Conservation (phyloP, 495 filamentous ascomycete genomes). For the Hypoxylon rickii region DNA sequence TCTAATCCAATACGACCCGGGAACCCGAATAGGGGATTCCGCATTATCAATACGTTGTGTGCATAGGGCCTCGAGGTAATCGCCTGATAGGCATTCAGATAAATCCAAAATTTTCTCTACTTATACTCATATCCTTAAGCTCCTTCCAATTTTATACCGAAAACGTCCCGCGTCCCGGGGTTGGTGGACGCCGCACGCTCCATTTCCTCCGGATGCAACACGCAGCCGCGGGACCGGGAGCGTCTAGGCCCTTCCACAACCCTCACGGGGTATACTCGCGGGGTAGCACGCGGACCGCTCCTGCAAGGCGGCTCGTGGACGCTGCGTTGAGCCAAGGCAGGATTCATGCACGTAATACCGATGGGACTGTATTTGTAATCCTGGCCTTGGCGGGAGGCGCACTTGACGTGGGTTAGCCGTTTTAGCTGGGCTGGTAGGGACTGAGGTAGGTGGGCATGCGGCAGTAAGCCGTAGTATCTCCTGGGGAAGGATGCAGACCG, state of each 20-base stretch:
- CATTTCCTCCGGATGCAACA: slow-evolving; percentile 21
- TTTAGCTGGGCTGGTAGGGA: too few relatives aligned
- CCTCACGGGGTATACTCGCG: slow-evolving; percentile 6
- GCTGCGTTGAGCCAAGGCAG: slow-evolving; percentile 21
- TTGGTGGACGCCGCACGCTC: not conserved
- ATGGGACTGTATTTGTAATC: too few relatives aligned
- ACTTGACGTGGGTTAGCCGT: not conserved
- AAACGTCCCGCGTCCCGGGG: not conserved
- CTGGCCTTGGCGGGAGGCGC: not conserved
- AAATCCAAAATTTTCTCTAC: too few relatives aligned
- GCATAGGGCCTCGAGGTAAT: too few relatives aligned
- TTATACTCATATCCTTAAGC: too few relatives aligned
- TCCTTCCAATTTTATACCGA: too few relatives aligned
- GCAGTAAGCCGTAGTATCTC: not conserved
- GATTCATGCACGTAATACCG: slow-evolving; percentile 8
- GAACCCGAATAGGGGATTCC: too few relatives aligned
- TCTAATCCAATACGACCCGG: too few relatives aligned
- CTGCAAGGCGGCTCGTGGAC: slow-evolving; percentile 7
- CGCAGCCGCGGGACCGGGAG: slow-evolving; percentile 6
- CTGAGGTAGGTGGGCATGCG: too few relatives aligned
- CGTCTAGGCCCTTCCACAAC: not conserved
- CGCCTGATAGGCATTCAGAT: too few relatives aligned
- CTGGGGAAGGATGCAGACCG: not conserved
- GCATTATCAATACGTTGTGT: too few relatives aligned
- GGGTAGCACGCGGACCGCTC: not conserved